Evolutionary conservation across 106 monocot species (phyloP), one percentile per base, ranked within the genome.

Genomic region (Agapanthus africanus): DNA sequence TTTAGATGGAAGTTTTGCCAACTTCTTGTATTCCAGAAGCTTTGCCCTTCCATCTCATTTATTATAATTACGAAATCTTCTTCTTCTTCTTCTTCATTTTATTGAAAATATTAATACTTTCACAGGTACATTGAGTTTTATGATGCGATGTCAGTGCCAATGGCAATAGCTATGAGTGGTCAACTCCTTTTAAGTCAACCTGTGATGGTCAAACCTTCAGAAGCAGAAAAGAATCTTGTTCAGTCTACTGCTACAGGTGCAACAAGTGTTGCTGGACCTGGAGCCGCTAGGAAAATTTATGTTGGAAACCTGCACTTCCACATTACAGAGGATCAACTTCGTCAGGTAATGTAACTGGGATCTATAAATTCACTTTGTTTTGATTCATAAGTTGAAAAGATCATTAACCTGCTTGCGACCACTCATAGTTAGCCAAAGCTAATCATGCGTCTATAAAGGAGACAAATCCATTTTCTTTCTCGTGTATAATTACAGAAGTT

Each of bases 201-300:
- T 44, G 93, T 89, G 44, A 89, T 93, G 93, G 89, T 93, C 31
- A 93, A 93, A 71, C 93, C 81, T 39, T 93, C 89, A 46, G 93
- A 93, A 67, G 93, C 93, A 25, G 93, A 93, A 80, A 93, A 93
- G 68, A 93, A 93, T 78, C 84, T 93, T 61, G 89, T 74, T 57
- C 89, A 85, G 34, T 86, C 93, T 66, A 89, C 57, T 74, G 38
- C 77, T 33, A 51, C 75, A 52, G 72, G 63, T 7, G 72, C 67
- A 40, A 44, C 82, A 49, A 65, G 68, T 31, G 56, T 32, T 59
- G 21, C 73, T 27, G 79, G 70, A 59, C 59, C 68, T 49, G 87
- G 74, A 74, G 75, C 73, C 70, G 84, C 68, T 21, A 88, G 88
- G 39, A 93, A 88, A 67, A 66, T 93, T 25, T 93, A 93, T 83